phyloP scores from a whole-genome alignment of 345 rosid species.

The Euphorbia pulcherrima region DNA sequence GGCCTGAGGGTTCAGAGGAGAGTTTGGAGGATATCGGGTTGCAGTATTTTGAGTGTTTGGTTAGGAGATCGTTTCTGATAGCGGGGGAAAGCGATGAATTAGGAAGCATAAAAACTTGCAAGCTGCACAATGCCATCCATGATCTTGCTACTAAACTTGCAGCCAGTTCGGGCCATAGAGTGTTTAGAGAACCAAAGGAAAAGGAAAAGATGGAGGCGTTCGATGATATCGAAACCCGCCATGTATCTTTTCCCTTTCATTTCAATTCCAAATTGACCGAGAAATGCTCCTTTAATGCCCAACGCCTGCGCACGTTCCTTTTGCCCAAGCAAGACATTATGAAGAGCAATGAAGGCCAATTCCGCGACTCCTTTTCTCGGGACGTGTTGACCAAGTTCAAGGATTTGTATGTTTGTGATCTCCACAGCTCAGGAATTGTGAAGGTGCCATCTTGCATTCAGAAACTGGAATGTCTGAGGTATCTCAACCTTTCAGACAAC shows the following conservation, averaged over 20 bases:
- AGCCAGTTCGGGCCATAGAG: neutral
- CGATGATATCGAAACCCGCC: neutral
- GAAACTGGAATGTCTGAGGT: neutral
- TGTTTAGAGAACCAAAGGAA: neutral
- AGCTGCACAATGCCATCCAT: neutral
- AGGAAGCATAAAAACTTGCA: neutral
- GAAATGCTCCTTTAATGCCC: neutral
- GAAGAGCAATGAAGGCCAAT: neutral
- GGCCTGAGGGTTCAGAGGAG: neutral
- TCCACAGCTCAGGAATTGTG: neutral
- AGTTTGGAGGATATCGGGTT: neutral
- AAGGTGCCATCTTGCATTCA: neutral
- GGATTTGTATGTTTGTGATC: neutral
- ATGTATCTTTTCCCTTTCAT: neutral
- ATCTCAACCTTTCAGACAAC: neutral
- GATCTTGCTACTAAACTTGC: neutral
- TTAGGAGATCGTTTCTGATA: neutral
- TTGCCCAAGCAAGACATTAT: neutral
- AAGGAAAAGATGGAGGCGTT: too few relatives aligned
- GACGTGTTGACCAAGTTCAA: neutral
- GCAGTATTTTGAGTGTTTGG: neutral
- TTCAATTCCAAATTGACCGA: neutral
- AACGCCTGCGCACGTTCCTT: neutral
- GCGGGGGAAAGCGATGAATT: neutral
- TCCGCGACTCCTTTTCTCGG: neutral